phyloP scores from a whole-genome alignment of 805 yeast genomes.

The Teunomyces funiuensis region DNA sequence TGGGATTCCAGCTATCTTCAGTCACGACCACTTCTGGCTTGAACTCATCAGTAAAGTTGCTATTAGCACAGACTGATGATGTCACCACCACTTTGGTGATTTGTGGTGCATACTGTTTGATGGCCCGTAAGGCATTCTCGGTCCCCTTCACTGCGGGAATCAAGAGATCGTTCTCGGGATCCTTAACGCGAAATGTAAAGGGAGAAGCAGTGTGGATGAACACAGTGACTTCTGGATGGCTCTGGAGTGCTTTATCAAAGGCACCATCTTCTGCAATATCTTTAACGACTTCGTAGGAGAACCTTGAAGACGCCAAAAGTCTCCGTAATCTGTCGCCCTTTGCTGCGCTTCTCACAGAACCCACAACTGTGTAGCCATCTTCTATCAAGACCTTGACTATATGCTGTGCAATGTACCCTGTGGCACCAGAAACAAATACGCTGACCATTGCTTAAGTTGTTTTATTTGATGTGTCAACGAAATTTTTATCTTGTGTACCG shows the following conservation, averaged over 20 bases:
- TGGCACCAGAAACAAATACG: conserved; percentile 32
- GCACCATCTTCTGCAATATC: conserved; percentile 38
- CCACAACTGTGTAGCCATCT: conserved; percentile 48
- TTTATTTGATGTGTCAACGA: too few species aligned
- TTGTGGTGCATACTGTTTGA: conserved; percentile 43
- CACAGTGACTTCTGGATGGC: conserved; percentile 39
- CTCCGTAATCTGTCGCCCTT: conserved; percentile 21
- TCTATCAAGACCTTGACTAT: conserved; percentile 22
- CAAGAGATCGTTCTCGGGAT: conserved; percentile 48
- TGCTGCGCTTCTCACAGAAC: conserved; percentile 43
- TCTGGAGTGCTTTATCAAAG: conserved; percentile 46
- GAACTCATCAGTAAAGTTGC: conserved; percentile 7
- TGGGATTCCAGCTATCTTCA: conserved; percentile 54
- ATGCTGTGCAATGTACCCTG: conserved; percentile 34
- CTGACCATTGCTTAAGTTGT: too few species aligned
- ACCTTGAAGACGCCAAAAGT: conserved; percentile 14
- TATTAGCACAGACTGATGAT: conserved; percentile 26
- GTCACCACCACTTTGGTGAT: conserved; percentile 53
- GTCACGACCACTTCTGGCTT: conserved; percentile 30
- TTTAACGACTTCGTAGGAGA: conserved; percentile 32
- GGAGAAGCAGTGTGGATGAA: conserved; percentile 57
- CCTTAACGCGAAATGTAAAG: conserved; percentile 41
- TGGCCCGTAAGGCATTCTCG: conserved; percentile 45
- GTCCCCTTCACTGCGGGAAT: conserved; percentile 63
- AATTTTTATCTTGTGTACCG: background rate